Base-by-base conservation (phyloP, 257 asterid species). In the Datura wrightii region DNA sequence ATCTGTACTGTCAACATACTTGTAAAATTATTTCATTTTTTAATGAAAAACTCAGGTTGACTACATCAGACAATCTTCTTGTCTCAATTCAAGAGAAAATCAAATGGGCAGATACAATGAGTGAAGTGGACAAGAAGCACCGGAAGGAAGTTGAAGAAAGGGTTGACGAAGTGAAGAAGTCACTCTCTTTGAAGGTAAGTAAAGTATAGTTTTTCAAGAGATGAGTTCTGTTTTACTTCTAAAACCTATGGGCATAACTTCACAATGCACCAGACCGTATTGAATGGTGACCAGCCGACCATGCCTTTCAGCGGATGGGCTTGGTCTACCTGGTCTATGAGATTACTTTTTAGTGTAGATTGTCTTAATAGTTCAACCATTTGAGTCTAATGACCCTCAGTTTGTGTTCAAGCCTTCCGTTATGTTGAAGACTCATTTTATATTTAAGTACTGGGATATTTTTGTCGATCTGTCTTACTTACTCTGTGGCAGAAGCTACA, bases 401-500 rank as follows among this genome's bases (percentile, higher is more conserved):
- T 76, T 76, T 15, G 60, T 76, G 42, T 31, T 50, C 19, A 50
- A 76, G 82, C 82, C 6, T 34, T 31, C 7, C 10, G 42, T 74
- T 74, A 46, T 76, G 62, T 74, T 74, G 81, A 74, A 81, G 71
- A 85, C 54, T 83, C 72, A 87, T 84, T 83, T 54, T 82, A 84
- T 83, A 84, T 91, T 85, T 80, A 24, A 62, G 92, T 83, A 84
- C 89, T 92, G 90, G 91, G 93, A 87, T 90, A 87, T 90, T 84
- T 92, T 87, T 87, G 93, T 93, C 92, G 95, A 93, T 89, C 92
- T 90, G 92, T 91, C 97, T 95, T 93, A 94, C 98, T 93, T 93
- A 96, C 95, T 79, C 89, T 94, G 91, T 95, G 97, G 97, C 98
- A 95, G 97, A 97, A 91, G 97, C 92, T 96, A 91, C 93, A 88